Conservation (phyloP, 2,329 filamentous ascomycete genomes). For the Balansia obtecta region DNA sequence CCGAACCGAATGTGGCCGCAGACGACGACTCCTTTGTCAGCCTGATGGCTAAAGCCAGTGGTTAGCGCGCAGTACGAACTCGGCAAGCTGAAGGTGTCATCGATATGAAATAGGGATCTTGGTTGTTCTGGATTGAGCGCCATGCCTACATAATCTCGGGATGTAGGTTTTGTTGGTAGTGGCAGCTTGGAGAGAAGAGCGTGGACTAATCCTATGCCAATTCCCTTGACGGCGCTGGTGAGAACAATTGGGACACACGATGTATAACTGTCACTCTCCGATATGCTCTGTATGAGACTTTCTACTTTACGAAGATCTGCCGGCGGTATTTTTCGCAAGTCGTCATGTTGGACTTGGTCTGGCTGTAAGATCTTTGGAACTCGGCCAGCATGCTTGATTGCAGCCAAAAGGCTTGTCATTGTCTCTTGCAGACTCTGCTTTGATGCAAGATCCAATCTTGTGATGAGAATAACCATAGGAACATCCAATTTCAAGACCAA, state of each 20-base stretch:
- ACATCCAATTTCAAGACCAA: slow-evolving; percentile 71
- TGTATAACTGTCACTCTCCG: slow-evolving; percentile 27
- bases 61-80: slow-evolving; percentile 35
- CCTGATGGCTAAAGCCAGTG: slow-evolving; percentile 7
- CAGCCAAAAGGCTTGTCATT: slow-evolving; percentile 60
- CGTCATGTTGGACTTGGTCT: slow-evolving; percentile 32
- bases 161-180: slow-evolving; percentile 43
- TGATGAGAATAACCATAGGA: slow-evolving; percentile 72
- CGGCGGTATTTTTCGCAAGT: slow-evolving; percentile 43
- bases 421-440: slow-evolving; percentile 57
- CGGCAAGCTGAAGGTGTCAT: slow-evolving; percentile 74
- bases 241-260: slow-evolving; percentile 70
- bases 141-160: slow-evolving; percentile 41
- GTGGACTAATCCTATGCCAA: slow-evolving; percentile 70
- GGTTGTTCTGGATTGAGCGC: slow-evolving; percentile 47
- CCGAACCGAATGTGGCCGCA: slow-evolving; percentile 79
- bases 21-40: slow-evolving; percentile 55
- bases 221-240: slow-evolving; percentile 76
- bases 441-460: slow-evolving; percentile 80
- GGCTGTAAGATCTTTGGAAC: slow-evolving; percentile 61
- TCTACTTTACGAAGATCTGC: slow-evolving; percentile 46
- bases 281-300: slow-evolving; percentile 39
- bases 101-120: slow-evolving; percentile 68
- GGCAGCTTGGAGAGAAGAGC: slow-evolving; percentile 69
- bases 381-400: slow-evolving; percentile 63